Percentiles rank a stretch among this genome's conserved stretches.
These are phyloP conservation scores for Scedosporium aurantiacum DNA, from an alignment of 2,329 filamentous ascomycete species.

Conservation along the genomic window DNA sequence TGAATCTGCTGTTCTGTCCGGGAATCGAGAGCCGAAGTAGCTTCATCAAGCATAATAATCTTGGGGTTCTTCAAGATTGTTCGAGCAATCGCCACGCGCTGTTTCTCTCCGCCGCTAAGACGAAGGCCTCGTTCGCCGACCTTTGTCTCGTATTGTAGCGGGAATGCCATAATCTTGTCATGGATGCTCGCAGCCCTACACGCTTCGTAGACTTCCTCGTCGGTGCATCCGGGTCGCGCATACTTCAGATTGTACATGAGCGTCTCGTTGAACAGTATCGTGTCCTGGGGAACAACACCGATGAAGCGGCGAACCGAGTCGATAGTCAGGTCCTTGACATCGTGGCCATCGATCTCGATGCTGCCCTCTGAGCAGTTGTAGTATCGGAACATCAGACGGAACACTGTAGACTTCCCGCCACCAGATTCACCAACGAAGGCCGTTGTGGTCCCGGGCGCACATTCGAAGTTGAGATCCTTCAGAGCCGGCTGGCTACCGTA, in stretches of 20 bases:
- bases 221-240: constrained; percentile 67
- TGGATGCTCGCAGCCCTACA: constrained; percentile 85
- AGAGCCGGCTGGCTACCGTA: constrained; percentile 73
- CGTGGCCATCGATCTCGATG: constrained; percentile 73
- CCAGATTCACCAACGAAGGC: constrained; percentile 95
- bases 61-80: constrained; percentile 86
- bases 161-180: constrained; percentile 81
- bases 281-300: constrained; percentile 94
- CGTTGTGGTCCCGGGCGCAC: constrained; percentile 81
- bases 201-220: constrained; percentile 71
- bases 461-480: constrained; percentile 74
- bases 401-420: constrained; percentile 92
- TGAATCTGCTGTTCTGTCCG: constrained; percentile 93
- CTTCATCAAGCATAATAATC: constrained; percentile 88
- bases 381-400: constrained; percentile 91
- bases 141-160: constrained; percentile 78
- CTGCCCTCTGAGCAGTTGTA: constrained; percentile 75
- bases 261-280: constrained; percentile 86
- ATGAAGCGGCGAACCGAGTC: constrained; percentile 87
- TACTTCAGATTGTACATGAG: constrained; percentile 93
- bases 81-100: constrained; percentile 84
- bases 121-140: constrained; percentile 83
- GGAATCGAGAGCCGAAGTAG: constrained; percentile 81
- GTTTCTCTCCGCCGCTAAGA: constrained; percentile 84
- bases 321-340: constrained; percentile 80